Base-by-base conservation (phyloP, 176 grass and related monocot genomes). In the Alopecurus myosuroides region DNA sequence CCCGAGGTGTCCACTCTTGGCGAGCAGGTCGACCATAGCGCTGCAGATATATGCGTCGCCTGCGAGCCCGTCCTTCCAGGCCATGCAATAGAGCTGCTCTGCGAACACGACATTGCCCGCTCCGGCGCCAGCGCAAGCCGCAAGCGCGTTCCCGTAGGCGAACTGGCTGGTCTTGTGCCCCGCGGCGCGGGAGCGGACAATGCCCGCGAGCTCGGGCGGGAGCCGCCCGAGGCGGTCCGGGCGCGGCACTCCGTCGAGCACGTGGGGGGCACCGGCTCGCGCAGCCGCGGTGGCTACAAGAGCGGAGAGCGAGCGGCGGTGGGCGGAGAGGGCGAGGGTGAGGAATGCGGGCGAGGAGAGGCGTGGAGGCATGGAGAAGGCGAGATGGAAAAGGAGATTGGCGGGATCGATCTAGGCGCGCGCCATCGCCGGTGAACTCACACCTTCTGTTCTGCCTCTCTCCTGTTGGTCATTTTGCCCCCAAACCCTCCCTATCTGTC, bases 211-310 rank as follows among this genome's bases (percentile, higher is more conserved):
- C 25, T 83, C 80, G 29, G 78, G 1, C 5, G 86, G 88, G 22
- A 90, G 79, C n/a, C 19, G 73, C 37, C 46, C 56, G 11, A 74
- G 35, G 22, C 46, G 56, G 79, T 88, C 83, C 23, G 57, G 41
- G 9, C 60, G 64, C 15, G 86, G 76, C 82, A 92, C 86, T 95
- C 61, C 85, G 64, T 77, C 93, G 88, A 94, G 82, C 93, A 79
- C 25, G 14, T 88, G 18, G 64, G 36, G 85, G 23, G 63, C 78
- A 6, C 33, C 25, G 0, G 39, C 11, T 20, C 22, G 12, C 55
- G 55, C 2, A 34, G 10, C 13, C 0, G 25, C 23, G 45, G 74
- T 70, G 4, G 25, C 12, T 28, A 5, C 1, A 3, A 11, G 17
- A 28, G 77, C 5, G 18, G 52, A 62, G 30, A 71, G 22, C 4